Evolutionary conservation across 73 alveolate species (phyloP).

Genomic region (Blepharisma stoltei): DNA sequence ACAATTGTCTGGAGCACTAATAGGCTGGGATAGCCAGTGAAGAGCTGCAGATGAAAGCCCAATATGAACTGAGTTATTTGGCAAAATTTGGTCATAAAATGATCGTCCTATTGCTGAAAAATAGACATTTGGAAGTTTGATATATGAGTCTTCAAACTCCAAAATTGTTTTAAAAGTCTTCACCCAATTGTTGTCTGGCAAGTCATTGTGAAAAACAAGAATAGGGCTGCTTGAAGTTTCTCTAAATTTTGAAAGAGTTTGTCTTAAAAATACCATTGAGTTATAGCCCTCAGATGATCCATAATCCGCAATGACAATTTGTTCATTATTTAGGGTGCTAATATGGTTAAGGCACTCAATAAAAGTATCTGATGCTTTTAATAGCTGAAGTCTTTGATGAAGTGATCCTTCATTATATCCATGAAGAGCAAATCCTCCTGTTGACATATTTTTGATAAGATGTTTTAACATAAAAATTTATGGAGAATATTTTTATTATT

Average conservation of each 20-base stretch:
- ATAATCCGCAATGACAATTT: not conserved
- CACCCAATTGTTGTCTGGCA: conserved; percentile 24
- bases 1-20: too few relatives aligned
- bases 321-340: not conserved
- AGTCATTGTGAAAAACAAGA: not conserved
- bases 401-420: conserved; percentile 53
- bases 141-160: conserved; percentile 5
- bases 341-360: not conserved
- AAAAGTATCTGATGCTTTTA: not conserved
- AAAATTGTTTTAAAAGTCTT: not conserved
- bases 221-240: not conserved
- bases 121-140: not conserved
- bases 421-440: conserved; percentile 42
- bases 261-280: not conserved
- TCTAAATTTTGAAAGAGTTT: not conserved
- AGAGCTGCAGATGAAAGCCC: not conserved
- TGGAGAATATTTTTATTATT: too few relatives aligned
- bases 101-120: not conserved
- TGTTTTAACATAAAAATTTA: too few relatives aligned
- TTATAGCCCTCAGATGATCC: conserved; percentile 23
- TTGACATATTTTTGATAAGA: conserved; percentile 17
- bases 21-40: not conserved
- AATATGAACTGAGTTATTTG: not conserved
- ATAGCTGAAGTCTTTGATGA: conserved; percentile 46
- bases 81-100: not conserved